Percentiles rank a stretch among this genome's conserved stretches.
Evolutionary conservation across 1,139 yeast species (phyloP).

Genomic region (Oligophagozyma castellii): DNA sequence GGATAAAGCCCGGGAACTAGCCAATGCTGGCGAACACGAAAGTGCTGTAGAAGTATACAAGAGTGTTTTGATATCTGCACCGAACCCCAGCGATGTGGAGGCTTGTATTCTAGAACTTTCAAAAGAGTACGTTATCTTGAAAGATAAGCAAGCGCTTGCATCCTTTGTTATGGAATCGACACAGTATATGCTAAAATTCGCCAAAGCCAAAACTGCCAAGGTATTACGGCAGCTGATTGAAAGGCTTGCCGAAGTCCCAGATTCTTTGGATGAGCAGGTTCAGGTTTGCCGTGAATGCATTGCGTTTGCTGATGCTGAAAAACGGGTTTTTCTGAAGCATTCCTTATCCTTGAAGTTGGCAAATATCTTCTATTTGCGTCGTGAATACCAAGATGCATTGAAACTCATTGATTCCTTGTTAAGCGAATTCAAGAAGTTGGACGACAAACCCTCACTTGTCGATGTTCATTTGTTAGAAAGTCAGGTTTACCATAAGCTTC

Average conservation of each 20-base stretch:
- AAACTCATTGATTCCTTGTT: conserved; percentile 58
- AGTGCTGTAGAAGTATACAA: conserved; percentile 45
- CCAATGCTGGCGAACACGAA: conserved; percentile 32
- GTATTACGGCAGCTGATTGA: conserved; percentile 70
- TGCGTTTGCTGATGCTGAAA: conserved; percentile 75
- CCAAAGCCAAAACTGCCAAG: conserved; percentile 91
- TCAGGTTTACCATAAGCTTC: conserved; percentile 77
- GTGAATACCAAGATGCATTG: conserved; percentile 58
- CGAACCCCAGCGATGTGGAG: conserved; percentile 53
- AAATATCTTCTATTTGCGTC: conserved; percentile 52
- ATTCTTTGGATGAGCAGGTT: conserved; percentile 60
- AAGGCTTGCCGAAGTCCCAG: conserved; percentile 54
- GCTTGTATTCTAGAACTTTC: conserved; percentile 52
- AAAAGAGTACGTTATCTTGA: conserved; percentile 34
- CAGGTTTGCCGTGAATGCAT: conserved; percentile 65
- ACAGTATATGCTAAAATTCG: conserved; percentile 53
- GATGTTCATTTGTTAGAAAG: conserved; percentile 91
- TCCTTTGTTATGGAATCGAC: conserved; percentile 59
- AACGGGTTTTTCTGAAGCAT: conserved; percentile 81
- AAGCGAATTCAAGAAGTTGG: conserved; percentile 80
- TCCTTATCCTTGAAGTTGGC: conserved; percentile 76
- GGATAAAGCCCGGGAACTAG: conserved; percentile 48
- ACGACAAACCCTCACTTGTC: conserved; percentile 87
- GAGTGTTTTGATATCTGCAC: conserved; percentile 12
- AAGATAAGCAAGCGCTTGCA: conserved; percentile 39